Percentiles rank a stretch among this genome's conserved stretches.
phyloP scores from a whole-genome alignment of 2,329 filamentous ascomycete genomes.

The Sordariomycetes sp. region DNA sequence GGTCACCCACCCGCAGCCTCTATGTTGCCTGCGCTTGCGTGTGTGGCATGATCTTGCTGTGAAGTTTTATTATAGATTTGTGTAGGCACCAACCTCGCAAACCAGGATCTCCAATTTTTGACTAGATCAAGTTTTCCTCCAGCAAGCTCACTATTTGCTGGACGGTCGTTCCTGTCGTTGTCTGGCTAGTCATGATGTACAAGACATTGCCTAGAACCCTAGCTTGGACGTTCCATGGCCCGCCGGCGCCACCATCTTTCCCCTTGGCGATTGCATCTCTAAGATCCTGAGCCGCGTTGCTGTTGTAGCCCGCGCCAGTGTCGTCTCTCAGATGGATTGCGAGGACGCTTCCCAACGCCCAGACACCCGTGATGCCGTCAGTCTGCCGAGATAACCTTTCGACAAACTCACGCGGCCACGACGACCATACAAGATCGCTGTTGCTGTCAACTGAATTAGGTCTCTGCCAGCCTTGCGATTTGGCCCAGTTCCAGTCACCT shows the following conservation, averaged over 20 bases:
- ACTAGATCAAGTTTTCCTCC: background rate
- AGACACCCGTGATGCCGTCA: slow-evolving; percentile 50
- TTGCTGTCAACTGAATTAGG: background rate
- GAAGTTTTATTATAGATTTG: too few relatives aligned
- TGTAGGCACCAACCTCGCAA: too few relatives aligned
- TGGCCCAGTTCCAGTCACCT: slow-evolving; percentile 49
- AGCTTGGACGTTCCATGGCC: slow-evolving; percentile 40
- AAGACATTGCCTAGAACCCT: slow-evolving; percentile 49
- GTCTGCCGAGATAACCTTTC: slow-evolving; percentile 44
- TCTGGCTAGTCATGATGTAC: slow-evolving; percentile 49
- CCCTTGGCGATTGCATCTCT: slow-evolving; percentile 23
- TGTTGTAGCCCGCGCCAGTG: slow-evolving; percentile 35
- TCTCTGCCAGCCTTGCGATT: slow-evolving; percentile 31
- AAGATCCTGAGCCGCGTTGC: slow-evolving; percentile 32
- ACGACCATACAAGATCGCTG: slow-evolving; percentile 45
- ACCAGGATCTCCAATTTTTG: too few relatives aligned
- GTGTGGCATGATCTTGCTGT: too few relatives aligned
- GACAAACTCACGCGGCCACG: slow-evolving; percentile 58
- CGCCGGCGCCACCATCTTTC: slow-evolving; percentile 11
- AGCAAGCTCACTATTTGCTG: slow-evolving; percentile 10
- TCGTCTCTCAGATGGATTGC: slow-evolving; percentile 46
- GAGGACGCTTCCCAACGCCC: slow-evolving; percentile 67
- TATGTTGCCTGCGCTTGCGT: too few relatives aligned
- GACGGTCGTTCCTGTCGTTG: slow-evolving; percentile 20
- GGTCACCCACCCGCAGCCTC: too few relatives aligned